A percentile compares a stretch with the other conserved stretches of the same genome.
These are phyloP conservation scores for Eucommia ulmoides DNA, from an alignment of 257 asterid genomes.

Conservation along the genomic window DNA sequence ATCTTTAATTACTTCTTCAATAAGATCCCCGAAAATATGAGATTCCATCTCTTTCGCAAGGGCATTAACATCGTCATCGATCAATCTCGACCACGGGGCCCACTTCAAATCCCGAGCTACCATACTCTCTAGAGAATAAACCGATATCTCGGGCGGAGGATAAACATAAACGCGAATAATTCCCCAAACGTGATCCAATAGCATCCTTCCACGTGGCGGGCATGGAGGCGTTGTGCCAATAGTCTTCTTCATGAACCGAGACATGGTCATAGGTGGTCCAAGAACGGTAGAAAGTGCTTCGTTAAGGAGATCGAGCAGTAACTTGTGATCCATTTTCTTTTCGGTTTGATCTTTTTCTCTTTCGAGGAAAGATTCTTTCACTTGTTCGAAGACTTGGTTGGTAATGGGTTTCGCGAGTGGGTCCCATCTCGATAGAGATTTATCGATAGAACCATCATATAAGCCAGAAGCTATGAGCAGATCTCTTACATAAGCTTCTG, in stretches of 20 bases:
- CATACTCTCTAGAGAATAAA: slow-evolving; percentile 42
- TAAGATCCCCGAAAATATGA: slow-evolving; percentile 45
- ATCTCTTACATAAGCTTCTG: slow-evolving; percentile 70
- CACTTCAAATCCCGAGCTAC: slow-evolving; percentile 52
- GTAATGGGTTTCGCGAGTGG: slow-evolving; percentile 70
- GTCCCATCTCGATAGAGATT: slow-evolving; percentile 65
- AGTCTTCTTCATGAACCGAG: slow-evolving; percentile 39
- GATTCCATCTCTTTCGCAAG: slow-evolving; percentile 56
- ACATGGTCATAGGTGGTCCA: slow-evolving; percentile 30
- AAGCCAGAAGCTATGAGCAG: slow-evolving; percentile 77
- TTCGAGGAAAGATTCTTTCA: slow-evolving; percentile 43
- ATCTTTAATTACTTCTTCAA: slow-evolving; percentile 50
- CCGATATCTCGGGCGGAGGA: slow-evolving; percentile 38
- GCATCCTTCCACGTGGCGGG: slow-evolving; percentile 59
- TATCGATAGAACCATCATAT: slow-evolving; percentile 48
- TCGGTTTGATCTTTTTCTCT: slow-evolving; percentile 31
- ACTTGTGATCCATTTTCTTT: slow-evolving; percentile 33
- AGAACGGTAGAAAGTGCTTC: slow-evolving; percentile 68
- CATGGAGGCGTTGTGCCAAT: slow-evolving; percentile 21
- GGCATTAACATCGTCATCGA: slow-evolving; percentile 50
- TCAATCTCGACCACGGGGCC: slow-evolving; percentile 41
- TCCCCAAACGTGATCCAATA: slow-evolving; percentile 54
- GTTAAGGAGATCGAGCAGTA: slow-evolving; percentile 61
- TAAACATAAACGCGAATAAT: slow-evolving; percentile 23
- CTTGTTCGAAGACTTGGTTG: slow-evolving; percentile 62